These are phyloP conservation scores for Hypoxylon crocopeplum DNA, from an alignment of 495 filamentous ascomycete species.

Conservation along the genomic window DNA sequence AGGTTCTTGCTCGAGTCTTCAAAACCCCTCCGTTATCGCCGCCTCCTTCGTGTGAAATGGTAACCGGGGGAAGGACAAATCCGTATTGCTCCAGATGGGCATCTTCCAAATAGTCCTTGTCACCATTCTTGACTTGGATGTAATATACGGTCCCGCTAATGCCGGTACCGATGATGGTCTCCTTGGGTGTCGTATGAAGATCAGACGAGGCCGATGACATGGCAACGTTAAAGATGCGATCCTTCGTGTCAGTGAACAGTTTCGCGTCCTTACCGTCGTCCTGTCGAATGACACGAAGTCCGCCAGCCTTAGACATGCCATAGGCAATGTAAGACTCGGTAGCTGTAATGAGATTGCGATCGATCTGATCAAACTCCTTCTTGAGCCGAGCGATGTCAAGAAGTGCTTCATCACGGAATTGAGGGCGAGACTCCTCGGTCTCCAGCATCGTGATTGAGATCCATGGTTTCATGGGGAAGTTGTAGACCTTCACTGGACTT, in stretches of 20 bases:
- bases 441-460: slow-evolving; percentile 72
- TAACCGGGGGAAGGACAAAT: slow-evolving; percentile 81
- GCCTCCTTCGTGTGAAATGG: slow-evolving; percentile 72
- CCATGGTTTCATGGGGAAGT: slow-evolving; percentile 96
- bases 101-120: slow-evolving; percentile 75
- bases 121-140: slow-evolving; percentile 72
- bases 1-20: slow-evolving; percentile 92
- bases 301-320: slow-evolving; percentile 87
- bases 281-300: slow-evolving; percentile 90
- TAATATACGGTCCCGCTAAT: slow-evolving; percentile 95
- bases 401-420: slow-evolving; percentile 72
- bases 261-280: slow-evolving; percentile 89
- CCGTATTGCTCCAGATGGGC: slow-evolving; percentile 75
- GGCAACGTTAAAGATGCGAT: slow-evolving; percentile 93
- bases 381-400: slow-evolving; percentile 91
- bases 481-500: slow-evolving; percentile 78
- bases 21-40: slow-evolving; percentile 86
- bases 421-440: slow-evolving; percentile 53
- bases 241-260: slow-evolving; percentile 83
- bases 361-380: slow-evolving; percentile 97
- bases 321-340: slow-evolving; percentile 93
- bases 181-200: slow-evolving; percentile 57
- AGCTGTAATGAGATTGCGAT: slow-evolving; percentile 88
- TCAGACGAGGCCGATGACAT: slow-evolving; percentile 67
- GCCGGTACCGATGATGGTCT: slow-evolving; percentile 88